Base-by-base conservation (phyloP, 257 asterid genomes). In the Anisodus acutangulus region DNA sequence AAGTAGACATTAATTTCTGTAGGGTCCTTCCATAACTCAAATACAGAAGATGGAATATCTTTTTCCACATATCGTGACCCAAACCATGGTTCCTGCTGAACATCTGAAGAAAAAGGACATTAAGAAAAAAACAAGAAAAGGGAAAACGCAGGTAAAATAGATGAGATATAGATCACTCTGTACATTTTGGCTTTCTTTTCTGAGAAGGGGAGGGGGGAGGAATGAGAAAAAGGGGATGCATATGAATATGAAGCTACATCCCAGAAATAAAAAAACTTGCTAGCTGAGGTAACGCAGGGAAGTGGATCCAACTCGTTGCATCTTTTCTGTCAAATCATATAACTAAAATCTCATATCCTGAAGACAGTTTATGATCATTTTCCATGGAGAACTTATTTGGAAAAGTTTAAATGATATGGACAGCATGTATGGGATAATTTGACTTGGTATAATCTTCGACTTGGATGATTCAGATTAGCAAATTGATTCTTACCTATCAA, bases 71-170 rank as follows among this genome's bases (percentile, higher is more conserved):
- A 97, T 85, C 84, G 89, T 64, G 99, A 92, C 83, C 97, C 97
- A 90, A 97, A 97, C 99, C 99, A 97, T 39, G 98, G 99, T 93
- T 97, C 99, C 67, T 62, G 83, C 87, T 90, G 97, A 85, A 92
- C 81, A 89, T 92, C 99, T 97, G 93, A 85, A 72, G 63, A 67
- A 63, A 82, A 64, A 83, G 82, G 82, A 26, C 72, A 57, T 58
- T 45, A 59, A 45, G 69, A 47, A 87, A 64, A 57, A 64, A 57
- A 64, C 54, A 49, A 66, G 53, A 67, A 66, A 82, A 49, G 39
- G 62, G 62, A 7, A 47, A 45, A 74, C 81, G 13, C 45, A 12
- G 81, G 37, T n/a, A 74, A 51, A 49, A 74, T 22, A 22, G 4
- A 74, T 22, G 59, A 74, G 62, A 49, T 53, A 68, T 37, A 74